Evolutionary conservation across 176 grass and related monocot species (phyloP).

Genomic region (Phyllostachys edulis): DNA sequence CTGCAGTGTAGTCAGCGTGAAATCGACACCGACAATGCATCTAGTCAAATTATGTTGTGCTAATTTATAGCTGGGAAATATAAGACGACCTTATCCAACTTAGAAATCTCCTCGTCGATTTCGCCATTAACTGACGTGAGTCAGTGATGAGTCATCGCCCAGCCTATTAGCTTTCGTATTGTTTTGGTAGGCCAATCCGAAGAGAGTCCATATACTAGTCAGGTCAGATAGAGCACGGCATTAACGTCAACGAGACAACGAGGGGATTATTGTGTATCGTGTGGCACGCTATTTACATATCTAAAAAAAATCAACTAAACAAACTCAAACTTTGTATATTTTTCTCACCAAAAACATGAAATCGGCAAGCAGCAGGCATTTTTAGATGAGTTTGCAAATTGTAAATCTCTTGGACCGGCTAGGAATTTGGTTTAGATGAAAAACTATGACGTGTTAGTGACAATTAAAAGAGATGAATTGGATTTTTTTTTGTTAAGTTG

Average conservation of each 20-base stretch:
- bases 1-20: not conserved
- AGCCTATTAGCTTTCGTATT: not conserved
- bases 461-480: not conserved
- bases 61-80: not conserved
- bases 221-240: not conserved
- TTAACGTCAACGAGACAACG: not conserved
- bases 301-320: not conserved
- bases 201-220: not conserved
- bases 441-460: not conserved
- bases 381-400: not conserved
- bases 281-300: not conserved
- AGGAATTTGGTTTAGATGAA: not conserved
- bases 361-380: not conserved
- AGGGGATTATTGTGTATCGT: not conserved
- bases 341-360: not conserved
- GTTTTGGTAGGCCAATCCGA: too few relatives aligned
- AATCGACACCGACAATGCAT: not conserved
- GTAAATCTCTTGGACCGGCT: not conserved
- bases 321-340: not conserved
- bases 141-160: conserved; percentile 23
- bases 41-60: not conserved
- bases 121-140: conserved; percentile 10
- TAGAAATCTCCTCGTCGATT: not conserved
- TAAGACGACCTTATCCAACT: not conserved
- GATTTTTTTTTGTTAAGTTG: not conserved